These are phyloP conservation scores for Fusarium agapanthi DNA, from an alignment of 2,329 filamentous ascomycete genomes.

Conservation along the genomic window DNA sequence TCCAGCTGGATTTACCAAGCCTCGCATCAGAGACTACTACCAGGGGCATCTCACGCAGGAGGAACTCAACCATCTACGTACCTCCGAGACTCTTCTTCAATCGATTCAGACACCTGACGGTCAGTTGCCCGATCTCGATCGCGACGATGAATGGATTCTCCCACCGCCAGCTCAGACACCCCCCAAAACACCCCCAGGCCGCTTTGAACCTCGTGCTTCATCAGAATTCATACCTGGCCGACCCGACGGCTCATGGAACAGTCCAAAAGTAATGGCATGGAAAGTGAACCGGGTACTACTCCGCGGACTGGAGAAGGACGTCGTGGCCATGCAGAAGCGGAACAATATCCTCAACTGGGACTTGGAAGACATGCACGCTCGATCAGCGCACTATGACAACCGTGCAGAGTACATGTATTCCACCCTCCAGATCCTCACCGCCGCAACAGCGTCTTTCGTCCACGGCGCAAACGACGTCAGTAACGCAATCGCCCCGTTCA, in stretches of 20 bases:
- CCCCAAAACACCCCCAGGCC: constrained; percentile 16
- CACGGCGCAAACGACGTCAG: constrained; percentile 76
- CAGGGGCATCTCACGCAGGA: constrained; percentile 57
- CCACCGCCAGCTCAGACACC: constrained; percentile 43
- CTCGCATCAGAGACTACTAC: constrained; percentile 59
- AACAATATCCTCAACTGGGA: constrained; percentile 60
- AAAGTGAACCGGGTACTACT: constrained; percentile 53
- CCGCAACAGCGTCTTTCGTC: constrained; percentile 69
- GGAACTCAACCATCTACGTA: constrained; percentile 52
- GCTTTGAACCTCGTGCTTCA: constrained; percentile 3
- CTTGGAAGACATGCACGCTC: constrained; percentile 61
- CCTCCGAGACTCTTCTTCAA: constrained; percentile 46
- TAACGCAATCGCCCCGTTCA: constrained; percentile 70
- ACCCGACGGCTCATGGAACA: constrained; percentile 52
- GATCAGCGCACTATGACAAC: constrained; percentile 69
- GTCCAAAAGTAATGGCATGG: constrained; percentile 52
- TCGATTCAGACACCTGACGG: constrained; percentile 45
- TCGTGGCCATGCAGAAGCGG: constrained; percentile 56
- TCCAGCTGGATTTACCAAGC: constrained; percentile 52
- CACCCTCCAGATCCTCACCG: constrained; percentile 68
- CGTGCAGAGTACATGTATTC: constrained; percentile 69
- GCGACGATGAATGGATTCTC: constrained; percentile 46
- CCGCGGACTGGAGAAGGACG: constrained; percentile 59
- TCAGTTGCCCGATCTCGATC: constrained; percentile 38
- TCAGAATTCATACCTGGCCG: constrained; percentile 45